Evolutionary conservation across 352 stramenopile genomes (phyloP).

Genomic region (Pythium oligandrum): DNA sequence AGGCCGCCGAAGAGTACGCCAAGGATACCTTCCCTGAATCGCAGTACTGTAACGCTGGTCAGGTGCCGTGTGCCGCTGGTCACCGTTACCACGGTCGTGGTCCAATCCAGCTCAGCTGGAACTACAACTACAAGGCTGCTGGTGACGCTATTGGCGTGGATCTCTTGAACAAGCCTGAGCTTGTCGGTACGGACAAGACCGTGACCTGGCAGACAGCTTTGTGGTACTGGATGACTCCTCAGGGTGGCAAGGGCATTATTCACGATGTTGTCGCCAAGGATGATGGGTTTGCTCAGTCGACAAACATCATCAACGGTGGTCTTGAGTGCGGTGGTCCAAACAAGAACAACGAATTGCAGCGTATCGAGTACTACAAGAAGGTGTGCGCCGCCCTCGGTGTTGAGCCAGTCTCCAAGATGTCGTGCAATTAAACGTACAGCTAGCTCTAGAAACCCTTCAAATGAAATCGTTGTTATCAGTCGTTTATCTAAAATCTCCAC

Average conservation of each 20-base stretch:
- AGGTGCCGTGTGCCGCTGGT: conserved; percentile 22
- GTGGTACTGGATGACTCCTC: conserved; percentile 51
- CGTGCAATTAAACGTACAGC: conserved; percentile 1
- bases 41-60: conserved; percentile 41
- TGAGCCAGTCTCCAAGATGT: conserved; percentile 5
- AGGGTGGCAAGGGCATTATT: conserved; percentile 22
- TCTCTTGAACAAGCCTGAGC: conserved; percentile 29
- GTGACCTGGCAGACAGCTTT: conserved; percentile 46
- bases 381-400: conserved; percentile 7
- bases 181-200: conserved; percentile 25
- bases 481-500: too few species aligned
- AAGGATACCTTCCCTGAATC: conserved; percentile 26
- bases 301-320: conserved; percentile 43
- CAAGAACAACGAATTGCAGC: conserved; percentile 35
- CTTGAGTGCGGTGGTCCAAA: conserved; percentile 33
- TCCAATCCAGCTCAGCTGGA: conserved; percentile 47
- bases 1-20: conserved; percentile 35
- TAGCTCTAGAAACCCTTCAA: too few species aligned
- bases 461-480: too few species aligned
- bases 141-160: conserved; percentile 32
- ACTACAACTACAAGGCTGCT: conserved; percentile 48
- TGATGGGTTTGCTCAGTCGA: conserved; percentile 27
- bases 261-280: conserved; percentile 31
- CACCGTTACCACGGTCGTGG: conserved; percentile 49
- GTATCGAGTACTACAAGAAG: conserved; percentile 14